Evolutionary conservation across 495 filamentous ascomycete genomes (phyloP).

Genomic region (Xylaria curta): DNA sequence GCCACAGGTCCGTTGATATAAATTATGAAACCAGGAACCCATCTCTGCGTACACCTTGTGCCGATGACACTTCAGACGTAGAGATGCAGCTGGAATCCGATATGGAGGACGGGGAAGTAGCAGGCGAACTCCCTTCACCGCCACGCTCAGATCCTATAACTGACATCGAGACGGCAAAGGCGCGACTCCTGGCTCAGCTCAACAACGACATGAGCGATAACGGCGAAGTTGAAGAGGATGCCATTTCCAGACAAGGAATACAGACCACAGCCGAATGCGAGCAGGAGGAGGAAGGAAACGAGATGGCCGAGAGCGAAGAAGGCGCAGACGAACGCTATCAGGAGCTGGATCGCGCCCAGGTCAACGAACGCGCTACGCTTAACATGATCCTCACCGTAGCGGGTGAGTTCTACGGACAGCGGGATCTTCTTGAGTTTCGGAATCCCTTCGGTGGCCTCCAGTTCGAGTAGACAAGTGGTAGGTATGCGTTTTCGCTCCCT

Average conservation of each 20-base stretch:
- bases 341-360: constrained; percentile 29
- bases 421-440: constrained; percentile 79
- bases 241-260: neutral
- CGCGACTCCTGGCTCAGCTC: constrained; percentile 60
- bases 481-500: neutral
- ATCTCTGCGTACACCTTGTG: neutral
- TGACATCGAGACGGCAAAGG: constrained; percentile 65
- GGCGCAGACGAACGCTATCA: constrained; percentile 24
- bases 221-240: constrained; percentile 7
- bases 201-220: constrained; percentile 33
- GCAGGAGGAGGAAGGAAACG: constrained; percentile 1
- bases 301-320: constrained; percentile 40
- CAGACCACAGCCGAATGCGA: neutral
- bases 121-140: constrained; percentile 35
- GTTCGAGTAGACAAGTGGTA: constrained; percentile 36
- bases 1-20: neutral
- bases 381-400: constrained; percentile 93
- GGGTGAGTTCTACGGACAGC: constrained; percentile 89
- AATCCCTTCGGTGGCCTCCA: constrained; percentile 55
- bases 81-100: constrained; percentile 49
- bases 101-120: constrained; percentile 49
- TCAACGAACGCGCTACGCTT: constrained; percentile 65
- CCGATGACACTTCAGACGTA: constrained; percentile 32
- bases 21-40: neutral
- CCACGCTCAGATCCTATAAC: constrained; percentile 41